Conservation (phyloP, 768 basidiomycete genomes). For the Russula abietina region DNA sequence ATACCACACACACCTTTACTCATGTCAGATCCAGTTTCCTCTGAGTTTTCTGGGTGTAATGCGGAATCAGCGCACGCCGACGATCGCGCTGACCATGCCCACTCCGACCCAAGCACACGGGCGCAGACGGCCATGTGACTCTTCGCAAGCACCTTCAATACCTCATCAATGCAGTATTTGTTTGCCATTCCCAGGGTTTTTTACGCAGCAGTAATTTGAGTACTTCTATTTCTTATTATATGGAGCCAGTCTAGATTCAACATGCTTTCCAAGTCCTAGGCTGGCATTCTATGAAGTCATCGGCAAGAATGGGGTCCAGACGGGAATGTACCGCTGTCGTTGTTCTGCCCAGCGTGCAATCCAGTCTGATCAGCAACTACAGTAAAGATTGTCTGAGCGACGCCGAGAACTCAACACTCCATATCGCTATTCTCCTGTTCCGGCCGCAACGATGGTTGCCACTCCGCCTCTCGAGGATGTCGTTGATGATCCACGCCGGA, state of each 20-base stretch:
- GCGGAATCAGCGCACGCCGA: conserved; percentile 40
- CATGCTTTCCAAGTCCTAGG: conserved; percentile 79
- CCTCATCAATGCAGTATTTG: too few species aligned
- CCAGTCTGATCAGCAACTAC: conserved; percentile 40
- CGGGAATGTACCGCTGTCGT: conserved; percentile 57
- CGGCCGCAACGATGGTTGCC: conserved; percentile 44
- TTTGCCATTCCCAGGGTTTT: too few species aligned
- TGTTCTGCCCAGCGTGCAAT: conserved; percentile 61
- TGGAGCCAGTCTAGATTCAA: conserved; percentile 1
- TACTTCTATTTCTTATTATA: conserved; percentile 1
- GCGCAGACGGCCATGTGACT: too few species aligned
- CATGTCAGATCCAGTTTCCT: too few species aligned
- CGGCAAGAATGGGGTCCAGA: conserved; percentile 67
- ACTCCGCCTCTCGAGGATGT: conserved; percentile 43
- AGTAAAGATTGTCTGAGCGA: conserved; percentile 32
- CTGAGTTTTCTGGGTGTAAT: conserved; percentile 39
- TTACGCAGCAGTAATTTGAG: conserved; percentile 1
- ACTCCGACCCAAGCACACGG: too few species aligned
- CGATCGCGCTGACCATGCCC: too few species aligned
- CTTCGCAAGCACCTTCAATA: too few species aligned
- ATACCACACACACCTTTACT: conserved; percentile 2
- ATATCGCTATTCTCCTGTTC: conserved; percentile 40
- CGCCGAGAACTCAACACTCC: too few species aligned
- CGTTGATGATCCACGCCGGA: conserved; percentile 41
- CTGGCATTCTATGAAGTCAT: conserved; percentile 67